Percentiles rank a stretch among this genome's conserved stretches.
Evolutionary conservation across 495 filamentous ascomycete genomes (phyloP).

Genomic region (Aspergillus conjunctus): DNA sequence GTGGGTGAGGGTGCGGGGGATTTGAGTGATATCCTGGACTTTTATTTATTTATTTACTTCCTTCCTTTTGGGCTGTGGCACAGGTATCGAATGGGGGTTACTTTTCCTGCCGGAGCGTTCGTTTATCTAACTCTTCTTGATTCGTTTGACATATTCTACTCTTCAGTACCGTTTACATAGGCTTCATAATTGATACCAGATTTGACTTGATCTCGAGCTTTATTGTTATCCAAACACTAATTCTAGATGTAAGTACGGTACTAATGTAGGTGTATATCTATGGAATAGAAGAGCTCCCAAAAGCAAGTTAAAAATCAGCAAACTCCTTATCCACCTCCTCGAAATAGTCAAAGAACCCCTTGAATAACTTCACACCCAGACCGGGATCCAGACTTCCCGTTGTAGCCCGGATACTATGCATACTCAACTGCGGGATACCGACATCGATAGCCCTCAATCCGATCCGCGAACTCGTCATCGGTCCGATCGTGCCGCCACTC

Average conservation of each 20-base stretch:
- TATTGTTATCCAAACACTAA: no score
- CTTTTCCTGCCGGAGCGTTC: no score
- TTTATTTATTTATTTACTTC: background rate
- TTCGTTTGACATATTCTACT: no score
- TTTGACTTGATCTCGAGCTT: no score
- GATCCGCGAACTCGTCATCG: slow-evolving; percentile 79
- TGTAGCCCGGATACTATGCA: slow-evolving; percentile 93
- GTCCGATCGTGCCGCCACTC: slow-evolving; percentile 91
- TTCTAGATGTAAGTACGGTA: background rate
- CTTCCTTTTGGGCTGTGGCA: background rate
- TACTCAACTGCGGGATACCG: slow-evolving; percentile 88
- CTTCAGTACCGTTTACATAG: no score
- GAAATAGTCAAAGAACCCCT: slow-evolving; percentile 86
- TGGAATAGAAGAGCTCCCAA: background rate
- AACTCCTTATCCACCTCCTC: slow-evolving; percentile 89
- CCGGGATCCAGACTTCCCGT: slow-evolving; percentile 87
- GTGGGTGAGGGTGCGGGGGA: background rate
- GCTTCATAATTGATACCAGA: no score
- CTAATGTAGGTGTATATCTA: background rate
- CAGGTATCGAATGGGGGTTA: no score
- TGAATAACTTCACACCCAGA: slow-evolving; percentile 82
- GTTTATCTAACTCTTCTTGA: no score
- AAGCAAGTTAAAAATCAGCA: slow-evolving; percentile 44
- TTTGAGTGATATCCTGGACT: no score
- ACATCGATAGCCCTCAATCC: slow-evolving; percentile 87